Conservation (phyloP, 305 asterid species). For the Fraxinus sp. region DNA sequence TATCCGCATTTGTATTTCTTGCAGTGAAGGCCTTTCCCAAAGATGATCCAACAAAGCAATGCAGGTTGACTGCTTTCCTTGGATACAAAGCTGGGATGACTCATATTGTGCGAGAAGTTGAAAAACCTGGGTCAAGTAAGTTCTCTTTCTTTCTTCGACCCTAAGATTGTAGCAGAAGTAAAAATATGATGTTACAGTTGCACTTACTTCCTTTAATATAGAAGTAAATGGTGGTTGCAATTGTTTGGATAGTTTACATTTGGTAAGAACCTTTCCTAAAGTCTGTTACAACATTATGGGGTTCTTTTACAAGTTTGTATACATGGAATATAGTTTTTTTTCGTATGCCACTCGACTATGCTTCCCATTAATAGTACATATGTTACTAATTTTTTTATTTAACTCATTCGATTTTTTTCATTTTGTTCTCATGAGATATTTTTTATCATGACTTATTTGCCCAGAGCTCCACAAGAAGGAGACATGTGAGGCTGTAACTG, state of each 20-base stretch:
- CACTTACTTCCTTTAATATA: background rate
- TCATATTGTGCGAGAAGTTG: slow-evolving; percentile 83
- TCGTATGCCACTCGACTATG: background rate
- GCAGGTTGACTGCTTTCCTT: slow-evolving; percentile 72
- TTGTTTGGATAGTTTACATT: background rate
- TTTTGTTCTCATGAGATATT: background rate
- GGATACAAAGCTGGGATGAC: slow-evolving; percentile 96
- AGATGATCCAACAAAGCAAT: slow-evolving; percentile 60
- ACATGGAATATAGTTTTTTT: background rate
- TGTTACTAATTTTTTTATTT: background rate
- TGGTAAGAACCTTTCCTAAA: background rate
- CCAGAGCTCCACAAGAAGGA: slow-evolving; percentile 89
- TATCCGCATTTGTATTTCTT: background rate
- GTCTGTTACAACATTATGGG: background rate
- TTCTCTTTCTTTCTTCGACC: background rate
- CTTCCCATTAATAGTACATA: background rate
- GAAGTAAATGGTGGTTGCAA: background rate
- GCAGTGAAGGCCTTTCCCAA: slow-evolving; percentile 85
- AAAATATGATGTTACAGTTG: background rate
- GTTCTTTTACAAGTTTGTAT: background rate
- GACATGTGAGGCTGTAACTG: slow-evolving; percentile 83
- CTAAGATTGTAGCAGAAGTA: background rate
- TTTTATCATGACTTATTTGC: background rate
- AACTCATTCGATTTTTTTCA: background rate
- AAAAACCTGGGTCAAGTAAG: slow-evolving; percentile 90